Evolutionary conservation across 257 asterid genomes (phyloP).

Genomic region (Leonotis leonurus): DNA sequence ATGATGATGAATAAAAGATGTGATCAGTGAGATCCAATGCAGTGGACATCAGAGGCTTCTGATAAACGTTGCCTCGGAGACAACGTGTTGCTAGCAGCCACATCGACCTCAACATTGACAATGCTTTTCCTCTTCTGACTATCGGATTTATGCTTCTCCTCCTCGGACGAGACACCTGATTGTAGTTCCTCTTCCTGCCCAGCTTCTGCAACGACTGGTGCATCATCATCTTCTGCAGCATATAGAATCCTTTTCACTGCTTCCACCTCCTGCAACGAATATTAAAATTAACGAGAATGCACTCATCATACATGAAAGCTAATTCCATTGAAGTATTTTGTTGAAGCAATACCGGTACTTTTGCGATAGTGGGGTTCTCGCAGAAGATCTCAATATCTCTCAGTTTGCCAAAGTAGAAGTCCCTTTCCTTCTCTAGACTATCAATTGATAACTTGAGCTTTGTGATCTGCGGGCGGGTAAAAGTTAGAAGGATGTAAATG

Average conservation of each 20-base stretch:
- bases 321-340: neutral
- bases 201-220: constrained; percentile 63
- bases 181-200: constrained; percentile 43
- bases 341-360: constrained; percentile 36
- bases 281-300: no score
- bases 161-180: constrained; percentile 44
- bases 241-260: constrained; percentile 66
- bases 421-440: constrained; percentile 90
- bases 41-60: constrained; percentile 74
- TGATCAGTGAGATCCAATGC: constrained; percentile 66
- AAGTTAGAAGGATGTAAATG: constrained; percentile 7
- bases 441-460: constrained; percentile 79
- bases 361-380: constrained; percentile 68
- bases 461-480: constrained; percentile 50
- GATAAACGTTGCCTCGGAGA: constrained; percentile 79
- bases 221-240: constrained; percentile 66
- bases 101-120: constrained; percentile 68
- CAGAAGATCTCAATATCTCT: constrained; percentile 84
- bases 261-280: constrained; percentile 46
- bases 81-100: constrained; percentile 59
- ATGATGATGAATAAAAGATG: neutral
- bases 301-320: no score
- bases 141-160: constrained; percentile 35
- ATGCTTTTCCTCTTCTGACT: constrained; percentile 77
- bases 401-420: constrained; percentile 79